Base-by-base conservation (phyloP, 192 early-diverging fungal genomes). In the Lunasporangiospora selenospora region DNA sequence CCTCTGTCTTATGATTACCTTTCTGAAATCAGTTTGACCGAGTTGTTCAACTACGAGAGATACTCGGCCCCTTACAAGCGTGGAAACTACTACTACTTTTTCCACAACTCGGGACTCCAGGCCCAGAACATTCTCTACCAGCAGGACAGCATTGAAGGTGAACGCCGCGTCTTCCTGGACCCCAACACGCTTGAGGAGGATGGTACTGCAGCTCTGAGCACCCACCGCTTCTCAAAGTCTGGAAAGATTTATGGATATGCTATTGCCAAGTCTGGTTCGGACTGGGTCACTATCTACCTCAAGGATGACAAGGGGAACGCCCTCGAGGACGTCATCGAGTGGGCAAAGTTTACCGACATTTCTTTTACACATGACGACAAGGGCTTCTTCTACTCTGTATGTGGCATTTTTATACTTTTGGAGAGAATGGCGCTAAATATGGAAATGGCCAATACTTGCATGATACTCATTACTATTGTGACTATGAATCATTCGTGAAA, bases 61-160 rank as follows among this genome's bases (percentile, higher is more conserved):
- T 84, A 65, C 59, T 78, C 78, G 18, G 64, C 77, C 42, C 84
- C 86, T 7, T 78, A 65, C 63, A 88, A 86, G 43, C 57, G 69
- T 6, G 88, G 89, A 9, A 77, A 83, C 55, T 65, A 76, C 29
- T 88, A 87, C 62, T 92, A 90, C 61, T 88, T 83, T 41, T 90
- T 80, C 53, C 66, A 81, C 65, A 90, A 90, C 78, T 56, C 83
- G 12, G 78, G 80, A 36, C 67, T 87, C 12, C 88, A 89, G 62
- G 49, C 85, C 0, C 87, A 90, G 49, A 67, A 62, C 13, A 80
- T 90, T 0, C 52, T 89, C 16, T 88, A 86, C 73, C 80, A 81
- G 41, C 78, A 80, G 57, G 53, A 76, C 18, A 52, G 60, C 30
- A 51, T 88, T 12, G 65, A 81, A 9, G 63, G 44, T 23, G 59